Base-by-base conservation (phyloP, 441 rosid genomes). In the Erodium texanum region DNA sequence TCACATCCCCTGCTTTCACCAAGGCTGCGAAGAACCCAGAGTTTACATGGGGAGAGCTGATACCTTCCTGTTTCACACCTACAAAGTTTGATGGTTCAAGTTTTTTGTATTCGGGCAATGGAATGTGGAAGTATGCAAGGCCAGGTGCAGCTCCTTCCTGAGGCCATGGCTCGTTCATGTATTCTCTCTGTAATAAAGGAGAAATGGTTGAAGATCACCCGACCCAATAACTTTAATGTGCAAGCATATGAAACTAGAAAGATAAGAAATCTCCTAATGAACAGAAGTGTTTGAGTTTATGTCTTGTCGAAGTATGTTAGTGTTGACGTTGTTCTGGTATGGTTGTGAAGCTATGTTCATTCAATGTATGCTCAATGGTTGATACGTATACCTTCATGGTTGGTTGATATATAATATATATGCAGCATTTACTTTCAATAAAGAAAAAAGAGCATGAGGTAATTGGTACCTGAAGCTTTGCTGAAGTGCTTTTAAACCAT, bases 21-120 rank as follows among this genome's bases (percentile, higher is more conserved):
- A 91, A 75, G 73, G 87, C 82, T 11, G 87, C 83, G 77, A 89
- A 91, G 85, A 91, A 91, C 50, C 97, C 96, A 3, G 96, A 87
- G 84, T 91, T 91, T 29, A 86, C 75, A 34, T 81, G 71, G 18
- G 97, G 80, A 50, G 86, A 79, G 78, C 90, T 78, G 59, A 90
- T 85, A 4, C 65, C 71, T 77, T 91, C 93, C 77, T 89, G 97
- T 73, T 62, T 84, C 61, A 79, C 93, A n/a, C 96, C 96, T 14
- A 77, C 83, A 78, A 79, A 79, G 69, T 79, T 84, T 0, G 93
- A 76, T 32, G 83, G 69, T 63, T 77, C 85, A 24, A 91, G 85
- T 22, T 58, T 61, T 20, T 71, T 59, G 59, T 85, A 85, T 73
- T 91, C 97, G 22, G 96, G 96, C 80, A 91, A 65, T 0, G 96